Conservation (phyloP, 2,329 filamentous ascomycete genomes). For the Claviceps purpurea region DNA sequence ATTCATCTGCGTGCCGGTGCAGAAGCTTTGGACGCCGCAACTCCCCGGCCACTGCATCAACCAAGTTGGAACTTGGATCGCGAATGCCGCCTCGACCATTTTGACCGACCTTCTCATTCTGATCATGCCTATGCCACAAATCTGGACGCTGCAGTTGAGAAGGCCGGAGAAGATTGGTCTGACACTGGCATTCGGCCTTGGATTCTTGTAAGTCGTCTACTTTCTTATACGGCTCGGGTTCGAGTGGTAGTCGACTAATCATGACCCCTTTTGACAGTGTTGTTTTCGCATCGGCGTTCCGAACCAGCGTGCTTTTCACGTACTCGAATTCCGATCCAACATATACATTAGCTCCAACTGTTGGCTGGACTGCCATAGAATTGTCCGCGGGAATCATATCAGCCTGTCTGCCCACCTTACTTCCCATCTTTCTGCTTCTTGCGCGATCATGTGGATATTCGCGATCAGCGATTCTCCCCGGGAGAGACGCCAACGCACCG, state of each 20-base stretch:
- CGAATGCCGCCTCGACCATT: constrained; percentile 34
- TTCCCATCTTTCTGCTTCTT: constrained; percentile 27
- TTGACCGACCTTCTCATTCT: constrained; percentile 32
- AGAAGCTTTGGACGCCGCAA: constrained; percentile 33
- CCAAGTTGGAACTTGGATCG: constrained; percentile 35
- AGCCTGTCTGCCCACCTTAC: constrained; percentile 38
- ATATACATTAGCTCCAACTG: constrained; percentile 32
- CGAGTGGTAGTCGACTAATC: not conserved
- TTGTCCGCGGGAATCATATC: constrained; percentile 37
- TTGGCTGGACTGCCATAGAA: constrained; percentile 36
- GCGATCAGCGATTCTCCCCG: constrained; percentile 9
- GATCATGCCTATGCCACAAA: constrained; percentile 28
- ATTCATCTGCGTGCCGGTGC: constrained; percentile 37
- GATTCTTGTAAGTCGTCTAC: constrained; percentile 26
- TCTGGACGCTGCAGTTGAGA: constrained; percentile 31
- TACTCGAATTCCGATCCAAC: constrained; percentile 26
- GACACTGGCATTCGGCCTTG: constrained; percentile 29
- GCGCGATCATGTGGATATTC: constrained; percentile 28
- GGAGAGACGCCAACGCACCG: constrained; percentile 12
- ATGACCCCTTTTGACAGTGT: constrained; percentile 18
- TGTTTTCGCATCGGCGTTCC: constrained; percentile 34
- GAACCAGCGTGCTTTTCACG: constrained; percentile 31
- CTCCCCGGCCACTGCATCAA: constrained; percentile 34
- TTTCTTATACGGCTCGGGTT: not conserved
- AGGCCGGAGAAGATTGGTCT: constrained; percentile 29